Evolutionary conservation across 371 early-diverging fungal species (phyloP).

Genomic region (Lichtheimia ornata): DNA sequence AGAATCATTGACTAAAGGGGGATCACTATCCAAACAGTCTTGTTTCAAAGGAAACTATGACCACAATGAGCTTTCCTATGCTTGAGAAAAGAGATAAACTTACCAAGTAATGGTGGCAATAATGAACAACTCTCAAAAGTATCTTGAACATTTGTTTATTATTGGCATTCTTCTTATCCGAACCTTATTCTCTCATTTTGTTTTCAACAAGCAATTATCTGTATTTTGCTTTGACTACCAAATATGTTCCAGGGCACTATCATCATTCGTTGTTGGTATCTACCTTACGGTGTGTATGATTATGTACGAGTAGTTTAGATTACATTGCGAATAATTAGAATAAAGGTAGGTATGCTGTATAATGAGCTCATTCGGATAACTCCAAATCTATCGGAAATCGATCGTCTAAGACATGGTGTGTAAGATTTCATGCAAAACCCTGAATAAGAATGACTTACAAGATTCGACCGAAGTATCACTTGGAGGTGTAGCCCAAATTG

Average conservation of each 20-base stretch:
- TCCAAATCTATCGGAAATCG: constrained; percentile 37
- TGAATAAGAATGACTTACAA: constrained; percentile 12
- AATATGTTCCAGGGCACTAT: too few relatives aligned
- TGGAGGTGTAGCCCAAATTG: constrained; percentile 48
- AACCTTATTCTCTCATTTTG: too few relatives aligned
- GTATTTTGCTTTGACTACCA: too few relatives aligned
- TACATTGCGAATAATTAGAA: too few relatives aligned
- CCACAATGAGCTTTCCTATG: background rate
- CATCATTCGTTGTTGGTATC: too few relatives aligned
- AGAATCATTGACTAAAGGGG: background rate
- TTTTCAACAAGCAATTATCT: too few relatives aligned
- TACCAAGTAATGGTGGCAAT: background rate
- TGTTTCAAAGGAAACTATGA: constrained; percentile 13
- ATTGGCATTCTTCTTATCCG: too few relatives aligned
- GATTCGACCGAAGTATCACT: constrained; percentile 10
- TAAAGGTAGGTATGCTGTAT: too few relatives aligned
- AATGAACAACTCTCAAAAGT: background rate
- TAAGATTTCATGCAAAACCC: background rate
- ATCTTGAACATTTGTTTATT: too few relatives aligned
- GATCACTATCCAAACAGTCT: constrained; percentile 2
- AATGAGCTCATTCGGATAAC: constrained; percentile 4
- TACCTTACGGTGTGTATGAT: too few relatives aligned
- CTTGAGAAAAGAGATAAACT: too few relatives aligned
- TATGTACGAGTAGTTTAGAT: too few relatives aligned
- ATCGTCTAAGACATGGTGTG: constrained; percentile 16